These are phyloP conservation scores for Suillus occidentalis DNA, from an alignment of 768 basidiomycete genomes.

Conservation along the genomic window DNA sequence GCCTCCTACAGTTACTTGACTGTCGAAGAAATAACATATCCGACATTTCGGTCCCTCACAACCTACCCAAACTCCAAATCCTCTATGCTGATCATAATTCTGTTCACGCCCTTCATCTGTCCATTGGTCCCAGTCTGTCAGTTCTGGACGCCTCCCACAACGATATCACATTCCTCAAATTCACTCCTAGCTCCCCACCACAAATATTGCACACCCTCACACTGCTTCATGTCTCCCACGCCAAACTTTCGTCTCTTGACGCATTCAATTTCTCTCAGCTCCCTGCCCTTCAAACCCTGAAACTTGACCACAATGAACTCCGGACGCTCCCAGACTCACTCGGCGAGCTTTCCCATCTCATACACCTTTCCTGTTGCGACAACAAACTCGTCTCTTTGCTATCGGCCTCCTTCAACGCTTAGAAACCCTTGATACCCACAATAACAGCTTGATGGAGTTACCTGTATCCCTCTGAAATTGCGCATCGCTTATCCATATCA, in stretches of 20 bases:
- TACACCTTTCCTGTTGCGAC: slow-evolving; percentile 83
- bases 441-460: slow-evolving; percentile 80
- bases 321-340: slow-evolving; percentile 81
- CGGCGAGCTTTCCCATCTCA: slow-evolving; percentile 69
- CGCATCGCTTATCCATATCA: slow-evolving; percentile 66
- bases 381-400: slow-evolving; percentile 79
- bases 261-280: slow-evolving; percentile 73
- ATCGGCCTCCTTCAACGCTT: slow-evolving; percentile 79
- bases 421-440: slow-evolving; percentile 81
- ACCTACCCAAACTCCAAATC: slow-evolving; percentile 64
- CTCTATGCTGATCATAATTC: slow-evolving; percentile 85
- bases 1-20: slow-evolving; percentile 73
- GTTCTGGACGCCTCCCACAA: slow-evolving; percentile 79
- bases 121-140: slow-evolving; percentile 63
- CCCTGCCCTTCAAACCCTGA: slow-evolving; percentile 65
- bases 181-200: slow-evolving; percentile 50
- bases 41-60: slow-evolving; percentile 69
- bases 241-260: slow-evolving; percentile 84
- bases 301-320: slow-evolving; percentile 86
- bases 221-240: slow-evolving; percentile 80
- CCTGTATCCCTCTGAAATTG: slow-evolving; percentile 85
- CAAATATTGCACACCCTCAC: slow-evolving; percentile 60
- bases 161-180: slow-evolving; percentile 79
- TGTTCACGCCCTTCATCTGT: slow-evolving; percentile 77
- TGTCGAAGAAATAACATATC: slow-evolving; percentile 82